Conservation (phyloP, 352 stramenopile genomes). For the Pythium insidiosum region DNA sequence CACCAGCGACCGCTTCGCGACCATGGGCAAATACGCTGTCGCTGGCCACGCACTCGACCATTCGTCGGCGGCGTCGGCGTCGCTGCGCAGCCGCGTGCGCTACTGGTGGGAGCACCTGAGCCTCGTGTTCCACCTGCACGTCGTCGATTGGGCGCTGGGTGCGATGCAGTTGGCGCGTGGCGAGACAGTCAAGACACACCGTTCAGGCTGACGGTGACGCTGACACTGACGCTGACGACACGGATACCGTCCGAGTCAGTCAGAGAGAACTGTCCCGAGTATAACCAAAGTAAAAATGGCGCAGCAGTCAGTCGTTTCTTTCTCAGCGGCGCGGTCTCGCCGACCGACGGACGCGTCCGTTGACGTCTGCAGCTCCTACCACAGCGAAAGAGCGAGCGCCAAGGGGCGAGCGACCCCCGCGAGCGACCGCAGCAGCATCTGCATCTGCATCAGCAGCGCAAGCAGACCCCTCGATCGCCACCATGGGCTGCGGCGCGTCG, state of each 20-base stretch:
- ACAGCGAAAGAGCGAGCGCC: too few relatives aligned
- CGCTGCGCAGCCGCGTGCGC: constrained; percentile 3
- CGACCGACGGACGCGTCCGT: too few relatives aligned
- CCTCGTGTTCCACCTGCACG: constrained; percentile 43
- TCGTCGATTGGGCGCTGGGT: constrained; percentile 48
- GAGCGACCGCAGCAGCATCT: too few relatives aligned
- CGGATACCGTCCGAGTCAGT: too few relatives aligned
- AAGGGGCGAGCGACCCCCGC: too few relatives aligned
- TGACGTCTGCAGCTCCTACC: too few relatives aligned
- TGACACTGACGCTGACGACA: too few relatives aligned
- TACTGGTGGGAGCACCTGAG: constrained; percentile 70
- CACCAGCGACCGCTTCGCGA: constrained; percentile 67
- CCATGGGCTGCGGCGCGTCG: constrained; percentile 66
- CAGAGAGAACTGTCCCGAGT: too few relatives aligned
- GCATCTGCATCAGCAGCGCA: too few relatives aligned
- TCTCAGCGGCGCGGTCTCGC: too few relatives aligned
- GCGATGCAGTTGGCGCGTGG: constrained; percentile 29
- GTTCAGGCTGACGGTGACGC: constrained; percentile 16
- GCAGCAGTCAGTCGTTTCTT: too few relatives aligned
- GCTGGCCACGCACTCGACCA: constrained; percentile 50
- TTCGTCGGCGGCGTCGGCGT: background rate
- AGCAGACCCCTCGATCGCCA: background rate
- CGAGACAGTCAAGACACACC: constrained; percentile 7
- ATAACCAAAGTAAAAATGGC: too few relatives aligned
- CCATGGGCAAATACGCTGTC: constrained; percentile 70